A percentile compares a stretch with the other conserved stretches of the same genome.
Conservation (phyloP, 176 grass and related monocot species). For the Eragrostis curvula region DNA sequence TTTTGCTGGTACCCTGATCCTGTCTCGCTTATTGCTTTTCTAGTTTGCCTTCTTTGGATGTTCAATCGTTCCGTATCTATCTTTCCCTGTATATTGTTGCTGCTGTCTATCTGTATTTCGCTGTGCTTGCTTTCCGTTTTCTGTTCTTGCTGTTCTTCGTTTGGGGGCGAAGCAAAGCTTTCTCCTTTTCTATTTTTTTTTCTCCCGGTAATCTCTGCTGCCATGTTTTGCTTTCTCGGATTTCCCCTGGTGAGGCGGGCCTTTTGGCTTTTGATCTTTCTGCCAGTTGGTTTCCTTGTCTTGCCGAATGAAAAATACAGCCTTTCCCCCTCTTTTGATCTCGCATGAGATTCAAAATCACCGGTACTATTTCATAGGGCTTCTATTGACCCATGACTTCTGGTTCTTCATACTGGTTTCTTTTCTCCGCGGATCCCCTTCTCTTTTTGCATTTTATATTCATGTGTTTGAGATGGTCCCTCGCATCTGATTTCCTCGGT, state of each 20-base stretch:
- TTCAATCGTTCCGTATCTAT: neutral
- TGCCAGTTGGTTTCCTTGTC: neutral
- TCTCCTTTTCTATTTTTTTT: neutral
- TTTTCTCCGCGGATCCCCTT: conserved; percentile 9
- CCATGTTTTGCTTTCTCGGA: neutral
- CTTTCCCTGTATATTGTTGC: neutral
- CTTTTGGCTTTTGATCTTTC: neutral
- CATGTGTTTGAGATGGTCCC: conserved; percentile 36
- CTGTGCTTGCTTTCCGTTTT: neutral
- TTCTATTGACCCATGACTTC: neutral
- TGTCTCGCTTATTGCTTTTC: neutral
- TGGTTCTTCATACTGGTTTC: neutral
- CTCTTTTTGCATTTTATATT: conserved; percentile 3
- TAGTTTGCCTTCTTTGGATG: neutral
- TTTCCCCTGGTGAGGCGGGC: neutral
- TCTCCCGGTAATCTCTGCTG: neutral
- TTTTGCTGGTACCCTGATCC: neutral
- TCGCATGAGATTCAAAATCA: neutral
- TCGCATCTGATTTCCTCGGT: conserved; percentile 45
- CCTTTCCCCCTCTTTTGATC: conserved; percentile 3
- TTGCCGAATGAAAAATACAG: neutral
- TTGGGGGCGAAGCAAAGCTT: neutral
- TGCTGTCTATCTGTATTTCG: neutral
- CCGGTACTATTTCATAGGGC: neutral
- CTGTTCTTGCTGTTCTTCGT: neutral